A percentile compares a stretch with the other conserved stretches of the same genome.
These are phyloP conservation scores for Salix dunnii DNA, from an alignment of 345 rosid species.

Conservation along the genomic window DNA sequence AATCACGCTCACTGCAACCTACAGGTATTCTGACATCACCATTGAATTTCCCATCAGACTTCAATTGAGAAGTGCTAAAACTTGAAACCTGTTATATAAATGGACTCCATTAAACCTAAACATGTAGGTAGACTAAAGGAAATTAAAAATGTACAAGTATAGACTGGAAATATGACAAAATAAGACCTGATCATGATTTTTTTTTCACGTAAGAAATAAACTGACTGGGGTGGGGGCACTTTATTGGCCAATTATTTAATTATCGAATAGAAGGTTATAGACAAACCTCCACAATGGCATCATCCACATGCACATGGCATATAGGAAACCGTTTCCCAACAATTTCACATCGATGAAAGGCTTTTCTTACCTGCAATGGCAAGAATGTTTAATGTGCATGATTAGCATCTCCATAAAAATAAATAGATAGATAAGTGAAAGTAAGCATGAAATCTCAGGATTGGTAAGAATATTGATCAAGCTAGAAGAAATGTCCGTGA, in stretches of 20 bases:
- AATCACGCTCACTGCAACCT: conserved; percentile 51
- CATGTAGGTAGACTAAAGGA: background rate
- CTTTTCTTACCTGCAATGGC: conserved; percentile 37
- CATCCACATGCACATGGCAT: conserved; percentile 55
- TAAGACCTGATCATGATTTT: too few relatives aligned
- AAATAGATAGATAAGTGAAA: background rate
- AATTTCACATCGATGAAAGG: conserved; percentile 50
- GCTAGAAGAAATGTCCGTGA: too few relatives aligned
- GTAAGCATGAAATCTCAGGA: background rate
- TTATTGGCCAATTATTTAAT: background rate
- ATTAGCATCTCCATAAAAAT: background rate
- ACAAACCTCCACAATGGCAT: conserved; percentile 50
- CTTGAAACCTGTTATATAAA: conserved; percentile 46
- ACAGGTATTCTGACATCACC: conserved; percentile 35
- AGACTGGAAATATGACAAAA: too few relatives aligned
- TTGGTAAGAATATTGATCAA: background rate
- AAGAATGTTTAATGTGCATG: background rate
- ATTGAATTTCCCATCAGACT: conserved; percentile 20
- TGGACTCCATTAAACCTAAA: conserved; percentile 5
- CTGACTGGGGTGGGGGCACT: too few relatives aligned
- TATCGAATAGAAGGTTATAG: background rate
- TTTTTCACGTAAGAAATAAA: too few relatives aligned
- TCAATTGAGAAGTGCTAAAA: conserved; percentile 47
- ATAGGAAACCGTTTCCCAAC: conserved; percentile 62
- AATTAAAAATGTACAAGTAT: too few relatives aligned